Percentiles rank a stretch among this genome's conserved stretches.
phyloP scores from a whole-genome alignment of 805 yeast genomes.

The Hanseniaspora lindneri region DNA sequence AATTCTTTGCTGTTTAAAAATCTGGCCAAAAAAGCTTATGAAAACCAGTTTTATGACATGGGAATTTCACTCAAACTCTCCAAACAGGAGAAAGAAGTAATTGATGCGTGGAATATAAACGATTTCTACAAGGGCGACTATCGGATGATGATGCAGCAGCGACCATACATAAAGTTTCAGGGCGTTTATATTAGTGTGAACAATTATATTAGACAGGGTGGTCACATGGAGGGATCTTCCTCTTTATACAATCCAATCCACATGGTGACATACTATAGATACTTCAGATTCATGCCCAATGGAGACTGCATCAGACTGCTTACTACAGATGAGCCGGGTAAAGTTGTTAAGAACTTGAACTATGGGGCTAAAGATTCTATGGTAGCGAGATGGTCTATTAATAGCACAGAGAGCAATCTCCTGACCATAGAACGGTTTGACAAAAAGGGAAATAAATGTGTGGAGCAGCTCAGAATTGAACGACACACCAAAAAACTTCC shows the following conservation, averaged over 20 bases:
- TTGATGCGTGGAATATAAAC: conserved; percentile 31
- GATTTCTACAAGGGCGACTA: conserved; percentile 33
- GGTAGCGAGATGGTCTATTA: conserved; percentile 47
- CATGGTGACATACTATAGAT: conserved; percentile 79
- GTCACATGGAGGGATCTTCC: conserved; percentile 49
- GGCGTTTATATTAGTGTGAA: conserved; percentile 83
- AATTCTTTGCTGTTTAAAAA: conserved; percentile 40
- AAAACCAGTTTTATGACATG: conserved; percentile 9
- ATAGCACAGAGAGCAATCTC: conserved; percentile 38
- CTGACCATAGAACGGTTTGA: conserved; percentile 48
- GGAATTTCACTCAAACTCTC: not conserved
- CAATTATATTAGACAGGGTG: conserved; percentile 75
- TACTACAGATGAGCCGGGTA: conserved; percentile 58
- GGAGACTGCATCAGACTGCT: conserved; percentile 63
- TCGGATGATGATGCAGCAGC: conserved; percentile 31
- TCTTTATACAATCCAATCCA: conserved; percentile 67
- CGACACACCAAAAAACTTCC: conserved; percentile 46
- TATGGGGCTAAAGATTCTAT: conserved; percentile 31
- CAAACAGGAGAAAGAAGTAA: conserved; percentile 11
- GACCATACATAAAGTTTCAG: conserved; percentile 69
- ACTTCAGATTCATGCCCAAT: conserved; percentile 65
- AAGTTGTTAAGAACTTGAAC: conserved; percentile 47
- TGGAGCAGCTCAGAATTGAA: conserved; percentile 49
- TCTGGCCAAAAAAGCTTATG: conserved; percentile 39
- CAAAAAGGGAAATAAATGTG: conserved; percentile 44